These are phyloP conservation scores for Collybia nuda DNA, from an alignment of 768 basidiomycete species.

Conservation along the genomic window DNA sequence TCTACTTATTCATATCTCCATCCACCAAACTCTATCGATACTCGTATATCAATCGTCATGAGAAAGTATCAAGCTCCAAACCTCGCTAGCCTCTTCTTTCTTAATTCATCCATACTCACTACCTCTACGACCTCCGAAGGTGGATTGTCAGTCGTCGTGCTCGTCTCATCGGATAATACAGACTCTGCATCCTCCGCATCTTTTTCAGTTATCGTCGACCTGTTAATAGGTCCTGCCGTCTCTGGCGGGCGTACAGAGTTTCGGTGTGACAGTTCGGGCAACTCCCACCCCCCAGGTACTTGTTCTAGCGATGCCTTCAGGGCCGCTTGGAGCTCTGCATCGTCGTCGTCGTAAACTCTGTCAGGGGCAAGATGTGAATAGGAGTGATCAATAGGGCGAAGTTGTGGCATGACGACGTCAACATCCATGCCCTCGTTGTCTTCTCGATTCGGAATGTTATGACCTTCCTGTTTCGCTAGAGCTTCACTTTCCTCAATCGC, in stretches of 20 bases:
- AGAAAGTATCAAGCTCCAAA: constrained; percentile 48
- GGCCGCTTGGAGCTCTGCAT: constrained; percentile 85
- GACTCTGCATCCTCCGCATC: constrained; percentile 36
- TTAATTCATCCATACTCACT: constrained; percentile 64
- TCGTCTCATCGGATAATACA: constrained; percentile 33
- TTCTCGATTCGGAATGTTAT: constrained; percentile 1
- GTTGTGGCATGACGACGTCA: constrained; percentile 15
- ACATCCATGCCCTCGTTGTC: constrained; percentile 18
- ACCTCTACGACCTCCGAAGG: constrained; percentile 28
- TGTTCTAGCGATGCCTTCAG: constrained; percentile 78
- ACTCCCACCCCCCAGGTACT: constrained; percentile 51
- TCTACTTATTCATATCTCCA: background rate
- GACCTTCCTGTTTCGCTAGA: constrained; percentile 31
- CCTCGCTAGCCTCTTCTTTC: constrained; percentile 58
- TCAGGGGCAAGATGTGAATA: constrained; percentile 15
- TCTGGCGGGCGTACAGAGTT: constrained; percentile 5
- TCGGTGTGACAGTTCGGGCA: constrained; percentile 24
- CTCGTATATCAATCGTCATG: too few relatives aligned
- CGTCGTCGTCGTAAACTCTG: constrained; percentile 82
- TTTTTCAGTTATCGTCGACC: constrained; percentile 4
- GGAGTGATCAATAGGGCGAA: too few relatives aligned
- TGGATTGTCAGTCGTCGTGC: constrained; percentile 14
- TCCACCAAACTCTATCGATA: too few relatives aligned
- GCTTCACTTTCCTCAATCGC: constrained; percentile 64
- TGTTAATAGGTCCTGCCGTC: background rate